Evolutionary conservation across 2,329 filamentous ascomycete species (phyloP).

Genomic region (Triangularia setosa): DNA sequence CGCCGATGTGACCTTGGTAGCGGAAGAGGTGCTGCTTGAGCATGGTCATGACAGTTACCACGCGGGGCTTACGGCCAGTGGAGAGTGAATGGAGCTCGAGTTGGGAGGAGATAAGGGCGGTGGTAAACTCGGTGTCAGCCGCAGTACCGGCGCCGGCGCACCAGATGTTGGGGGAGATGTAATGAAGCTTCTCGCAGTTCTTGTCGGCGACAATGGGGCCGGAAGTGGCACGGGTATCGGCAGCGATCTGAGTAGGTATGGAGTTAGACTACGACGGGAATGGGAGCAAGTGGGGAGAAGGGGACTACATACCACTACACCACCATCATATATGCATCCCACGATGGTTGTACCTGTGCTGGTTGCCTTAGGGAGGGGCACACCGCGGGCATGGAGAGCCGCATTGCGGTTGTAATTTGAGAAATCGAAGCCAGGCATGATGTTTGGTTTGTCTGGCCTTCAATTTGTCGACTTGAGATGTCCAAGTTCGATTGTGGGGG

Average conservation of each 20-base stretch:
- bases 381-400: slow-evolving; percentile 87
- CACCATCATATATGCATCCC: slow-evolving; percentile 92
- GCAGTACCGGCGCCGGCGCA: slow-evolving; percentile 97
- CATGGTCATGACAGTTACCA: slow-evolving; percentile 99
- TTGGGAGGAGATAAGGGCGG: slow-evolving; percentile 95
- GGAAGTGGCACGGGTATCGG: slow-evolving; percentile 94
- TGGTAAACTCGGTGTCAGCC: slow-evolving; percentile 98
- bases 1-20: slow-evolving; percentile 95
- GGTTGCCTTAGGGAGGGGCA: slow-evolving; percentile 94
- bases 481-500: not conserved
- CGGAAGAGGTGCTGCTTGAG: slow-evolving; percentile 99
- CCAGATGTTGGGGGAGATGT: slow-evolving; percentile 98
- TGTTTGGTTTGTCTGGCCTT: slow-evolving; percentile 30
- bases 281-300: not conserved
- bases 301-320: slow-evolving; percentile 75
- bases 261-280: not conserved
- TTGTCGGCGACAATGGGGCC: slow-evolving; percentile 99
- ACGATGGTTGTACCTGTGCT: slow-evolving; percentile 99
- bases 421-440: slow-evolving; percentile 98
- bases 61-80: slow-evolving; percentile 91
- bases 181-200: slow-evolving; percentile 99
- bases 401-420: slow-evolving; percentile 99
- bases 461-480: not conserved
- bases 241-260: slow-evolving; percentile 68
- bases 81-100: slow-evolving; percentile 96